A percentile compares a stretch with the other conserved stretches of the same genome.
phyloP scores from a whole-genome alignment of 2,329 filamentous ascomycete genomes.

The Gremmenia infestans region DNA sequence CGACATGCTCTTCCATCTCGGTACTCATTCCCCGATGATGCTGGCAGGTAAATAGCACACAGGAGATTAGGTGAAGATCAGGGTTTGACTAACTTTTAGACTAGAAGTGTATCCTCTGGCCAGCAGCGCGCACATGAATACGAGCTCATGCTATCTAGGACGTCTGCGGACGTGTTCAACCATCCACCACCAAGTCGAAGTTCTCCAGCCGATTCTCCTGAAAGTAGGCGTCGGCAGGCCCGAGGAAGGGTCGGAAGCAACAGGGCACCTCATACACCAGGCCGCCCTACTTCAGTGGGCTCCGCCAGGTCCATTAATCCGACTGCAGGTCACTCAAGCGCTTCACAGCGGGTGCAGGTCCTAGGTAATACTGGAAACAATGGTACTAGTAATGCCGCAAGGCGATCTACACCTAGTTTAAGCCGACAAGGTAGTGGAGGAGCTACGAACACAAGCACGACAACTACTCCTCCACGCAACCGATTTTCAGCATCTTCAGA shows the following conservation, averaged over 20 bases:
- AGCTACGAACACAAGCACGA: neutral
- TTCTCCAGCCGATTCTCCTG: slow-evolving; percentile 17
- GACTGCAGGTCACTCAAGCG: slow-evolving; percentile 3
- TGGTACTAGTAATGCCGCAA: neutral
- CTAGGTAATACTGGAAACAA: neutral
- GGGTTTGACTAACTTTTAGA: neutral
- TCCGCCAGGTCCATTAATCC: slow-evolving; percentile 17
- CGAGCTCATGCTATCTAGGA: slow-evolving; percentile 7
- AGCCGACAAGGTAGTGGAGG: slow-evolving; percentile 1
- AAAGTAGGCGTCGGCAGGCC: slow-evolving; percentile 20
- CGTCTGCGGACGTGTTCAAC: slow-evolving; percentile 9
- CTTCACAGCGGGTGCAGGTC: slow-evolving; percentile 4
- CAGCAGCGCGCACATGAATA: slow-evolving; percentile 9
- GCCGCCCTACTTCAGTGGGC: slow-evolving; percentile 22
- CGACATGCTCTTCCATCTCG: neutral
- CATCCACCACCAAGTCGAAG: slow-evolving; percentile 9
- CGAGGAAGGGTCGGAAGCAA: slow-evolving; percentile 19
- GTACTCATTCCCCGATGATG: neutral
- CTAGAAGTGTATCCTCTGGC: neutral
- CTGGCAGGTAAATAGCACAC: neutral
- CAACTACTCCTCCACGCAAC: neutral
- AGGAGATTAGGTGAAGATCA: neutral
- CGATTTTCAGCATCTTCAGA: slow-evolving; percentile 1
- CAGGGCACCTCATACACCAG: slow-evolving; percentile 13
- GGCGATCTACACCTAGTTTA: slow-evolving; percentile 9